Base-by-base conservation (phyloP, 805 yeast genomes). In the Myxozyma geophila region DNA sequence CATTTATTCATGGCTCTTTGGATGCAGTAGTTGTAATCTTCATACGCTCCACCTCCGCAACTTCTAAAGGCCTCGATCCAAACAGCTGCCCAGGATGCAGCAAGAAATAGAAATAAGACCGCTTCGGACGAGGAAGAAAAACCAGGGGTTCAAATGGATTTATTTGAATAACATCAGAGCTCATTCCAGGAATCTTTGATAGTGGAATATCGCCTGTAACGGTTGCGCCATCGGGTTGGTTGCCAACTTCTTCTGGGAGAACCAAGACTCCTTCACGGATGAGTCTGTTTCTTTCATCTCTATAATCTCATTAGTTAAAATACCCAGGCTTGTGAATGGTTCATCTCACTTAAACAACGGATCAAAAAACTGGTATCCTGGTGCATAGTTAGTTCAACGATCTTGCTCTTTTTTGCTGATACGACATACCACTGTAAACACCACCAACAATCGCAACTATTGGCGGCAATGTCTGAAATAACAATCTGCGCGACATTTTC, bases 361-460 rank as follows among this genome's bases (percentile, higher is more conserved):
- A 53, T 62, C 62, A 54, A 62, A 62, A 19, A 62, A 52, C 43
- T 47, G 50, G 41, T 46, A 62, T 19, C 65, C 65, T 62, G 50
- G 19, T 37, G 23, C 21, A 17, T 21, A n/a, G 15, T 36, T 1
- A 43, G 47, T 43, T 43, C 41, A 39, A 12, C 43, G 49, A 44
- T 17, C 40, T 37, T 12, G 10, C 17, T 13, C 33, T 1, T 23
- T 0, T 21, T n/a, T 9, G 10, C 15, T 28, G 3, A n/a, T 13
- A 21, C 28, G 15, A 48, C 63, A 19, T 33, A 63, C 67, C 67
- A 10, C 53, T 50, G 35, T 63, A 63, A 7, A 63, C 56, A 2
- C 67, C 67, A 17, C 53, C 67, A 12, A 36, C 43, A 8, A 54
- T 46, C 7, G 67, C 67, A 10, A 63, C 19, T 2, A 46, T 9